Conservation (phyloP, 2,329 filamentous ascomycete species). For the Paecilomyces sp. region DNA sequence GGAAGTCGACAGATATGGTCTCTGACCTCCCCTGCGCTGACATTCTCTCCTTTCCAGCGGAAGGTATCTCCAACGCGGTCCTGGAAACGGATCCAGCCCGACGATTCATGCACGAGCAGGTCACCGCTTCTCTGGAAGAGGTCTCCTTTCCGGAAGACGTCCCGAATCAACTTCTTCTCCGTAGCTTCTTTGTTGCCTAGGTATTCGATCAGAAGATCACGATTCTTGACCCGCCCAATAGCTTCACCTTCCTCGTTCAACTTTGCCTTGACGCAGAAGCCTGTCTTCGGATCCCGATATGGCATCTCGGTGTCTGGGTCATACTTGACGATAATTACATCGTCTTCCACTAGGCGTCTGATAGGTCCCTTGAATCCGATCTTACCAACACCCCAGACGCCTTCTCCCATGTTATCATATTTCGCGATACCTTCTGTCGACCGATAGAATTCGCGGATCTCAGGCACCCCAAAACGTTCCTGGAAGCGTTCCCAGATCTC, state of each 20-base stretch:
- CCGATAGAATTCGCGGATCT: constrained; percentile 43
- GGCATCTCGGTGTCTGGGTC: constrained; percentile 36
- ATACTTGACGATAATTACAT: constrained; percentile 36
- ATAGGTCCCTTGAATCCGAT: constrained; percentile 39
- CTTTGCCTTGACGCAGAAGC: constrained; percentile 33
- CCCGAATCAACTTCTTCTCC: constrained; percentile 35
- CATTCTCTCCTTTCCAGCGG: constrained; percentile 56
- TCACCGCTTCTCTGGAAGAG: constrained; percentile 41
- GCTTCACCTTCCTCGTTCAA: constrained; percentile 39
- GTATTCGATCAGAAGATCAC: constrained; percentile 36
- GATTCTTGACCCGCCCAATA: constrained; percentile 36
- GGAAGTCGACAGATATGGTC: constrained; percentile 37
- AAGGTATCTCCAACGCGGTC: constrained; percentile 51
- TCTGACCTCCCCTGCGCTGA: constrained; percentile 39
- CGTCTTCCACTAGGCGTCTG: constrained; percentile 32
- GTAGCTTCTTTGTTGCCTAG: constrained; percentile 35
- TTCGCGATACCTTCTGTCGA: constrained; percentile 42
- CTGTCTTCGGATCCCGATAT: constrained; percentile 37
- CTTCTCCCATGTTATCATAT: constrained; percentile 37
- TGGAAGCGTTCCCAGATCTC: constrained; percentile 49
- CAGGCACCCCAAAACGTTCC: constrained; percentile 43
- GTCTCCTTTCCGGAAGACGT: constrained; percentile 42
- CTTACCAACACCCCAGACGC: constrained; percentile 36
- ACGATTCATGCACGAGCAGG: constrained; percentile 32
- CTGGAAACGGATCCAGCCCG: constrained; percentile 40